These are phyloP conservation scores for Tulasnella calospora DNA, from an alignment of 768 basidiomycete genomes.

Conservation along the genomic window DNA sequence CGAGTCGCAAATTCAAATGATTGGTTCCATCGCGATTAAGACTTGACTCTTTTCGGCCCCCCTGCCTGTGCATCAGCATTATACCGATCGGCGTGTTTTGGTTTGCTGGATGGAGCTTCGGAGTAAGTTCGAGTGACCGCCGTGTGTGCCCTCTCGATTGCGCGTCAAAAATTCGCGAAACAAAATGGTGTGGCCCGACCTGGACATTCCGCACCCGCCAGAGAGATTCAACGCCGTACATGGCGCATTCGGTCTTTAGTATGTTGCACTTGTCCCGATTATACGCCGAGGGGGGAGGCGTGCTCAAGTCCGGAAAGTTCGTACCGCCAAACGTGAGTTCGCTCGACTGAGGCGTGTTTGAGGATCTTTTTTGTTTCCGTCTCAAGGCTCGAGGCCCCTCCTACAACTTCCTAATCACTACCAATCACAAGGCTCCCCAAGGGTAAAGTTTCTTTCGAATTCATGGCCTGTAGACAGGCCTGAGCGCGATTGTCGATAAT, in stretches of 20 bases:
- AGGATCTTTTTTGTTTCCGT: not conserved
- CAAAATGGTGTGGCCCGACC: not conserved
- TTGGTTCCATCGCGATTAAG: not conserved
- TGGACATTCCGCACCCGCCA: not conserved
- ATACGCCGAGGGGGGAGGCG: not conserved
- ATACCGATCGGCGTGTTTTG: not conserved
- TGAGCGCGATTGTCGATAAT: not conserved
- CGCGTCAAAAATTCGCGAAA: not conserved
- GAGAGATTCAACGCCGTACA: not conserved
- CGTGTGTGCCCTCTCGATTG: not conserved
- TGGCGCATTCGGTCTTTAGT: not conserved
- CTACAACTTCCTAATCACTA: not conserved
- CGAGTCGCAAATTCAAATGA: not conserved
- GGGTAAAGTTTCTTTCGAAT: not conserved
- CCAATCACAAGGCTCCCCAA: not conserved
- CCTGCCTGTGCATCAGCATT: not conserved
- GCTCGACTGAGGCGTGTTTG: constrained; percentile 2
- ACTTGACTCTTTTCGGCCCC: not conserved
- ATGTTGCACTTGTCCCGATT: constrained; percentile 1
- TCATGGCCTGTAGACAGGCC: not conserved
- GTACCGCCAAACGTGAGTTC: not conserved
- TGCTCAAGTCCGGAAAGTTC: not conserved
- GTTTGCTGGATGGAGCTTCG: not conserved
- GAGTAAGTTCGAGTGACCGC: not conserved
- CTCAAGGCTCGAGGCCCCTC: not conserved